Conservation (phyloP, 192 early-diverging fungal genomes). For the Gaertneriomyces sp. region DNA sequence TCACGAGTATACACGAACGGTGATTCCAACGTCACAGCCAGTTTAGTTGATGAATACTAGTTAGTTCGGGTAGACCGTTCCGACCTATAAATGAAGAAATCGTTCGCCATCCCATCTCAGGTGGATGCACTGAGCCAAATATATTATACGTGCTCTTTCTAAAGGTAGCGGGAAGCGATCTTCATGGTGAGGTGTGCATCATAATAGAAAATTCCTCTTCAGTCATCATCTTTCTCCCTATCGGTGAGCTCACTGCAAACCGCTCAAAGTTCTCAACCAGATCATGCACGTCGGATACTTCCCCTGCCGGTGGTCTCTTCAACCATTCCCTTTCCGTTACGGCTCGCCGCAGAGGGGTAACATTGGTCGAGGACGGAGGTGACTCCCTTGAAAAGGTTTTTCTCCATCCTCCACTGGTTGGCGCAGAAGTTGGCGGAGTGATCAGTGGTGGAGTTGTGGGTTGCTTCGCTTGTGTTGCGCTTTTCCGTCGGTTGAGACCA, state of each 20-base stretch:
- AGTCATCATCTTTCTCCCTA: background rate
- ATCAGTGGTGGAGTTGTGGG: background rate
- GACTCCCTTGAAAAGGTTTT: background rate
- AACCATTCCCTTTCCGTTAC: background rate
- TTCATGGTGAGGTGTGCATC: slow-evolving; percentile 24
- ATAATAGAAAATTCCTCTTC: slow-evolving; percentile 18
- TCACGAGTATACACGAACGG: too few species aligned
- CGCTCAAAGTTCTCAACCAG: slow-evolving; percentile 2
- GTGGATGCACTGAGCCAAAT: too few species aligned
- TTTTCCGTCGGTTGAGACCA: slow-evolving; percentile 8
- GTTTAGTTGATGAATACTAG: too few species aligned
- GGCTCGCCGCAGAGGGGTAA: background rate
- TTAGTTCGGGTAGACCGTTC: too few species aligned
- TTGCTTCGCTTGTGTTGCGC: background rate
- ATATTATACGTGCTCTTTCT: too few species aligned
- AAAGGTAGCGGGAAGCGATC: too few species aligned
- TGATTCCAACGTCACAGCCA: too few species aligned
- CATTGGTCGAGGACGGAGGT: background rate
- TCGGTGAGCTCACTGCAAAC: slow-evolving; percentile 1
- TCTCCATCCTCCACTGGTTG: slow-evolving; percentile 1
- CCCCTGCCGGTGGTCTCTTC: background rate
- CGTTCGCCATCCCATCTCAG: too few species aligned
- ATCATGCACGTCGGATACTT: background rate
- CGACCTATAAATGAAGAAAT: too few species aligned
- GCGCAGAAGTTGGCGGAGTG: slow-evolving; percentile 12